Evolutionary conservation across 148 eudicot genomes (phyloP).

Genomic region (Pharnaceum exiguum): DNA sequence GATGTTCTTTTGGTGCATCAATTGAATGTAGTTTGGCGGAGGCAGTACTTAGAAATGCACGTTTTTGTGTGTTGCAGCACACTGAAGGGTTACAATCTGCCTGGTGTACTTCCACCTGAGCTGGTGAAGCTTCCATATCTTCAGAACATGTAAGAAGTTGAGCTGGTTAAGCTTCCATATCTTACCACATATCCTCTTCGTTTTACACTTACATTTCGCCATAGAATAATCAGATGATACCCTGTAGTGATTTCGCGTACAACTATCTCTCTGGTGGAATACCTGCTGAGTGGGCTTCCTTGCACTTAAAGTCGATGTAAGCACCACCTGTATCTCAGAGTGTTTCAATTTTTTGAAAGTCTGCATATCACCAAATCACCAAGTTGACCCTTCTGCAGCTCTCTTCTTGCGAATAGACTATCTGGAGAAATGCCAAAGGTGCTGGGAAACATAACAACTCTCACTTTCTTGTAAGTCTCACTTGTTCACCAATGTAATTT

Average conservation of each 20-base stretch:
- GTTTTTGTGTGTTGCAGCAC: constrained; percentile 34
- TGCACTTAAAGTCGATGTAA: constrained; percentile 49
- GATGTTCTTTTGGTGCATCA: neutral
- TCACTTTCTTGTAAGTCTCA: constrained; percentile 55
- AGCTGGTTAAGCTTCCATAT: neutral
- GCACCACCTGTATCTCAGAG: constrained; percentile 4
- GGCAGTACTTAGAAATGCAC: neutral
- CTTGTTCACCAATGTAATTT: constrained; percentile 1
- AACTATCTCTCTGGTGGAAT: constrained; percentile 64
- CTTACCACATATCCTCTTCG: neutral
- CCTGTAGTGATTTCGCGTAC: constrained; percentile 65
- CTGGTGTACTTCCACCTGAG: constrained; percentile 60
- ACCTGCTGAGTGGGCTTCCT: constrained; percentile 62
- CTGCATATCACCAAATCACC: constrained; percentile 7
- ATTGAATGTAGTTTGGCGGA: neutral
- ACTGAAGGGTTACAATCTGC: constrained; percentile 58
- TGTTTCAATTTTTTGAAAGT: neutral
- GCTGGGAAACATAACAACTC: constrained; percentile 50
- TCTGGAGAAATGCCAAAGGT: constrained; percentile 61
- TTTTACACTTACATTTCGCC: neutral
- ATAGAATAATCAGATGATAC: neutral
- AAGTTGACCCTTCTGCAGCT: constrained; percentile 39
- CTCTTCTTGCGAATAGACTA: constrained; percentile 60
- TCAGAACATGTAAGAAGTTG: constrained; percentile 39
- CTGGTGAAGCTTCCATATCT: constrained; percentile 57